Evolutionary conservation across 2,329 filamentous ascomycete species (phyloP), one percentile per base, ranked within the genome.

Genomic region (Aspergillus clavatus): DNA sequence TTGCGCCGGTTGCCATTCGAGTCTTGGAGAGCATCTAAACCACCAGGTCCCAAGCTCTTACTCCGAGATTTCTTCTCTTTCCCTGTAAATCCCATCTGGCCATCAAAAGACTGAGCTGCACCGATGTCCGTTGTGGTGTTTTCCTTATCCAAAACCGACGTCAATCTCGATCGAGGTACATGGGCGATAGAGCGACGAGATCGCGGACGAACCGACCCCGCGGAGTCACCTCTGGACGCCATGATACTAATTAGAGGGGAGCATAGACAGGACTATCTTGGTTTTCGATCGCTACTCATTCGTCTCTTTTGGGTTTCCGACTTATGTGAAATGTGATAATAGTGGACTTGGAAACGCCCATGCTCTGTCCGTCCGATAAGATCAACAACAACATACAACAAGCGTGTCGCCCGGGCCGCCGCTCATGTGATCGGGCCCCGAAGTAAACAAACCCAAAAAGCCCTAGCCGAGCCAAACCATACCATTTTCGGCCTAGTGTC

Each of bases 21-120:
- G 60, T 84, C 79, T 66, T 86, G 89, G 44, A 94, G 76, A 46
- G 85, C 84, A 73, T 94, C 89, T 37, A 95, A 71, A 21, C 90
- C 89, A 40, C 91, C 93, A 12, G 93, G 91, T 2, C 93, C 93
- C 56, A 98, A 84, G 70, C 91, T 97, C 75, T 96, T 97, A 71
- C 91, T 96, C 54, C 93, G 83, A 47, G 85, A 87, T 71, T 89
- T 91, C 71, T 76, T 77, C 29, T 70, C 69, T 41, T 63, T 63
- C 24, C 55, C 62, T 7, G 57, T 78, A 79, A 52, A 21, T 40
- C 57, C 61, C n/a, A 53, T 42, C 16, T 51, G 59, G 11, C 42
- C 51, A 18, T 51, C 57, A 10, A 56, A 55, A 7, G 56, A 42
- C 38, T 60, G 62, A 4, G 64, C 50, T 53, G 78, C 76, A 49